A percentile compares a stretch with the other conserved stretches of the same genome.
These are phyloP conservation scores for Microcos paniculata DNA, from an alignment of 345 rosid genomes.

Conservation along the genomic window DNA sequence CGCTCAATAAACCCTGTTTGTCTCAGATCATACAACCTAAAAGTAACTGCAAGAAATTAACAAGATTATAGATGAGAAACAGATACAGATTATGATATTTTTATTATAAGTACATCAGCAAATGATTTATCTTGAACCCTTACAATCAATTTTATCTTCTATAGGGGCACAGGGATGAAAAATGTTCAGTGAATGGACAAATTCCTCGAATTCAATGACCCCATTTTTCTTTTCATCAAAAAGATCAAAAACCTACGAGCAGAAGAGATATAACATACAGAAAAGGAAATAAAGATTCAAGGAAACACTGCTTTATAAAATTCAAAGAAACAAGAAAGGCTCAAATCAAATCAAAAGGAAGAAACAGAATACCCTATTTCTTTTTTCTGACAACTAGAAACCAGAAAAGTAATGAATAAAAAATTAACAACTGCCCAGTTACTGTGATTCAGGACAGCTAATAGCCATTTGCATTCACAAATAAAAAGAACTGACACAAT, in stretches of 20 bases:
- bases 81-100: background rate
- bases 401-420: background rate
- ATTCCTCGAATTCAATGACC: conserved; percentile 87
- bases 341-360: background rate
- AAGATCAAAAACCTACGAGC: conserved; percentile 65
- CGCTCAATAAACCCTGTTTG: conserved; percentile 82
- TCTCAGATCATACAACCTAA: conserved; percentile 81
- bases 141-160: conserved; percentile 81
- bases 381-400: background rate
- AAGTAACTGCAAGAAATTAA: conserved; percentile 60
- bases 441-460: background rate
- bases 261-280: background rate
- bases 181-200: conserved; percentile 65
- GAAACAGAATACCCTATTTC: background rate
- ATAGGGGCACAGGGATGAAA: conserved; percentile 78
- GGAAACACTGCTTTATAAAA: background rate
- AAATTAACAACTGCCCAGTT: background rate
- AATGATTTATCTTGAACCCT: conserved; percentile 28
- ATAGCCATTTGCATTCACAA: background rate
- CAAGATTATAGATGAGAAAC: background rate
- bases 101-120: background rate
- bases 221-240: conserved; percentile 88
- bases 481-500: background rate
- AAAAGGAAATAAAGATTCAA: background rate
- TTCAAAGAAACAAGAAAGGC: background rate